phyloP scores from a whole-genome alignment of 176 grass and related monocot genomes.

The Pharus latifolius region DNA sequence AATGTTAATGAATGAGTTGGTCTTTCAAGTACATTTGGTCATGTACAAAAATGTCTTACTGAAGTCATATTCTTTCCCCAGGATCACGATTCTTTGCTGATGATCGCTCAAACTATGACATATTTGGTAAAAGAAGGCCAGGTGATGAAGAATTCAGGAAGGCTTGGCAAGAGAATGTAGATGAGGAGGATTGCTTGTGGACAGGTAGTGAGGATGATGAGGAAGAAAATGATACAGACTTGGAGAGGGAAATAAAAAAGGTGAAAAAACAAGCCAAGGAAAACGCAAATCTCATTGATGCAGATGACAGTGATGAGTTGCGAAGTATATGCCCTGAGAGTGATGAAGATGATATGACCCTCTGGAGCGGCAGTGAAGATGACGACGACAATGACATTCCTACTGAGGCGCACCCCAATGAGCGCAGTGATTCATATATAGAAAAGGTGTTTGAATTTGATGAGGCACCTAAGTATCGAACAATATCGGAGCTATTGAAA shows the following conservation, averaged over 20 bases:
- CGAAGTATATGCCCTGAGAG: slow-evolving; percentile 84
- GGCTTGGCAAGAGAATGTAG: slow-evolving; percentile 67
- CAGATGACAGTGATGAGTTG: slow-evolving; percentile 72
- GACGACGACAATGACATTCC: slow-evolving; percentile 70
- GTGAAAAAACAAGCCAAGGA: slow-evolving; percentile 60
- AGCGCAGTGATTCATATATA: slow-evolving; percentile 68
- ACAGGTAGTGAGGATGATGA: slow-evolving; percentile 81
- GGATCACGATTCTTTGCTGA: slow-evolving; percentile 49
- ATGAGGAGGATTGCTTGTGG: slow-evolving; percentile 88
- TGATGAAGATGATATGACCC: slow-evolving; percentile 67
- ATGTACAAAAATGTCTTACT: neutral
- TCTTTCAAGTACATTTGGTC: neutral
- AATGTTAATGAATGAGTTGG: neutral
- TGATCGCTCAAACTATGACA: slow-evolving; percentile 39
- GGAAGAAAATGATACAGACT: slow-evolving; percentile 42
- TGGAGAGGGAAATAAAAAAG: slow-evolving; percentile 85
- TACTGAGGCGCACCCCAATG: slow-evolving; percentile 54
- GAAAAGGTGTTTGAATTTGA: slow-evolving; percentile 99
- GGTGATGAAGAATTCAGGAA: slow-evolving; percentile 85
- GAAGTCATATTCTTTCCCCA: slow-evolving; percentile 12
- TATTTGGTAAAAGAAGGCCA: slow-evolving; percentile 75
- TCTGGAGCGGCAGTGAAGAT: slow-evolving; percentile 89
- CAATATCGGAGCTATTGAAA: slow-evolving; percentile 73
- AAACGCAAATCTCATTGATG: slow-evolving; percentile 76
- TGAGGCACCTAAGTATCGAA: slow-evolving; percentile 74